These are phyloP conservation scores for Dioscorea dumetorum DNA, from an alignment of 106 monocot species.

Conservation along the genomic window DNA sequence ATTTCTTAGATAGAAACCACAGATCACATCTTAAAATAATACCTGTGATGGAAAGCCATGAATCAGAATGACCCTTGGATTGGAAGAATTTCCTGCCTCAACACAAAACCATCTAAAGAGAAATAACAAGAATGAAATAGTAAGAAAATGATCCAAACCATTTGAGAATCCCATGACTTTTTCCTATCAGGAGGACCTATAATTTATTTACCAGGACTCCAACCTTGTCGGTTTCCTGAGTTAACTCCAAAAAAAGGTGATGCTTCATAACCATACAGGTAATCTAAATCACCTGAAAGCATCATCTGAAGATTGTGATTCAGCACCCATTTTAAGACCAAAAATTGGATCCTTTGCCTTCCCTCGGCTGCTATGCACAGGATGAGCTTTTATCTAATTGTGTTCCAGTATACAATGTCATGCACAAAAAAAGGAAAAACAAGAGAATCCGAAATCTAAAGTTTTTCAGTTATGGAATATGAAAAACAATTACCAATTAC, in stretches of 20 bases:
- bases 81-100: conserved; percentile 61
- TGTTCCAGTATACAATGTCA: too few species aligned
- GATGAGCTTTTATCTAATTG: conserved; percentile 81
- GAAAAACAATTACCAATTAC: background rate
- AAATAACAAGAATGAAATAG: background rate
- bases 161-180: conserved; percentile 4
- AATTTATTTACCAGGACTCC: conserved; percentile 26
- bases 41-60: conserved; percentile 99
- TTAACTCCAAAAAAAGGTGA: conserved; percentile 29
- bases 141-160: background rate
- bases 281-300: conserved; percentile 79
- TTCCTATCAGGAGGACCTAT: conserved; percentile 7
- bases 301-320: conserved; percentile 67
- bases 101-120: conserved; percentile 85
- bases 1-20: background rate
- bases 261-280: conserved; percentile 8
- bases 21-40: background rate
- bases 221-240: conserved; percentile 16
- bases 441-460: too few species aligned
- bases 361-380: conserved; percentile 54
- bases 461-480: background rate
- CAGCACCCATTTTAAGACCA: conserved; percentile 85
- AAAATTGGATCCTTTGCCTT: conserved; percentile 97
- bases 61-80: conserved; percentile 51
- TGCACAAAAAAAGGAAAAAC: too few species aligned